These are phyloP conservation scores for Quambalaria eucalypti DNA, from an alignment of 1,284 basidiomycete genomes.

Conservation along the genomic window DNA sequence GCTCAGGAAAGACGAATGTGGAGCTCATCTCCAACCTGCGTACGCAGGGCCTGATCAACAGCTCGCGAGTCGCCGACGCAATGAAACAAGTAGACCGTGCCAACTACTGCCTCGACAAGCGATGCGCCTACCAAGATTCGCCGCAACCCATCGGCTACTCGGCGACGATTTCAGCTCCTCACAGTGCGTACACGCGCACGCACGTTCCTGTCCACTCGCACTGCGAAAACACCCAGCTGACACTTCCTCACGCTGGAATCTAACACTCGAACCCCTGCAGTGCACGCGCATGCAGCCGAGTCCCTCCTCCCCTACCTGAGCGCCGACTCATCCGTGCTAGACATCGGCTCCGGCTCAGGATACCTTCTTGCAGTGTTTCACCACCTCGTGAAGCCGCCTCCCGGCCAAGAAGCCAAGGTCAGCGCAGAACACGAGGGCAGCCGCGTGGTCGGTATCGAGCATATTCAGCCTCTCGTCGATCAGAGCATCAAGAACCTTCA, in stretches of 20 bases:
- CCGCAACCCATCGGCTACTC: conserved; percentile 73
- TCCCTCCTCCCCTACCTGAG: conserved; percentile 62
- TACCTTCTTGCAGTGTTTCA: conserved; percentile 41
- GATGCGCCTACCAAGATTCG: conserved; percentile 61
- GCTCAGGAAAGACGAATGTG: conserved; percentile 59
- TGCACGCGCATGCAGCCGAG: conserved; percentile 69
- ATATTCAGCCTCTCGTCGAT: conserved; percentile 56
- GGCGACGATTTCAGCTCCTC: conserved; percentile 81
- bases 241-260: neutral
- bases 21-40: conserved; percentile 66
- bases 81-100: conserved; percentile 28
- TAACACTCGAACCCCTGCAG: neutral
- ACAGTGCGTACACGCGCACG: conserved; percentile 54
- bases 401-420: neutral
- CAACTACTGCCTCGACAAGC: conserved; percentile 53
- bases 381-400: conserved; percentile 20
- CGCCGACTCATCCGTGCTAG: conserved; percentile 65
- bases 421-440: conserved; percentile 49
- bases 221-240: neutral
- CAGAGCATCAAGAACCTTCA: conserved; percentile 63
- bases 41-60: conserved; percentile 53
- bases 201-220: neutral
- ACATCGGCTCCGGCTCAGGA: conserved; percentile 52
- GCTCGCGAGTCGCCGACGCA: conserved; percentile 18
- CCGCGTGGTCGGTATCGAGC: conserved; percentile 78